phyloP scores from a whole-genome alignment of 495 filamentous ascomycete genomes.

The Xylaria longipes region DNA sequence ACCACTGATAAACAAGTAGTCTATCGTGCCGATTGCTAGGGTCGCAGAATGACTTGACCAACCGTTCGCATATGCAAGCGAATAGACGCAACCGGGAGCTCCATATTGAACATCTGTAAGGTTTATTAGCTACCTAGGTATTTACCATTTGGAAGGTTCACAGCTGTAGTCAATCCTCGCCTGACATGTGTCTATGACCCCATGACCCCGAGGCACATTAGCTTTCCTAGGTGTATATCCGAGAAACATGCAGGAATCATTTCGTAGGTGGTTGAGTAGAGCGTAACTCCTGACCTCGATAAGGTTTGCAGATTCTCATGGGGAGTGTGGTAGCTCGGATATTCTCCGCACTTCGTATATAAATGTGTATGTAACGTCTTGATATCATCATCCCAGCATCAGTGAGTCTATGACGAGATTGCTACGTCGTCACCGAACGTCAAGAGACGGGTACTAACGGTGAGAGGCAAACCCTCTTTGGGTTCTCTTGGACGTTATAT shows the following conservation, averaged over 20 bases:
- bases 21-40: background rate
- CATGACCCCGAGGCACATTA: background rate
- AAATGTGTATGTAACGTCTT: background rate
- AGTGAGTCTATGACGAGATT: constrained; percentile 19
- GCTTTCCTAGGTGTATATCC: background rate
- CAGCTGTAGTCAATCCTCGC: background rate
- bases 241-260: background rate
- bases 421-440: constrained; percentile 8
- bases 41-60: no score
- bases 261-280: background rate
- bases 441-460: background rate
- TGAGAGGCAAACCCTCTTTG: constrained; percentile 14
- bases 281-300: background rate
- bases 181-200: background rate
- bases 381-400: constrained; percentile 26
- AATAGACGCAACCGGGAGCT: background rate
- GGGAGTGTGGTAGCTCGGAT: background rate
- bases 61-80: background rate
- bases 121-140: background rate
- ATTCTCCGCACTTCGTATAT: constrained; percentile 3
- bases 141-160: background rate
- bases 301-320: constrained; percentile 2
- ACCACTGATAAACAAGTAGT: background rate
- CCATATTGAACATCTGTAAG: background rate
- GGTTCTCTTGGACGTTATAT: background rate